Conservation (phyloP, 225 moss, liverwort and hornwort genomes). For the Antitrichia curtipendula region DNA sequence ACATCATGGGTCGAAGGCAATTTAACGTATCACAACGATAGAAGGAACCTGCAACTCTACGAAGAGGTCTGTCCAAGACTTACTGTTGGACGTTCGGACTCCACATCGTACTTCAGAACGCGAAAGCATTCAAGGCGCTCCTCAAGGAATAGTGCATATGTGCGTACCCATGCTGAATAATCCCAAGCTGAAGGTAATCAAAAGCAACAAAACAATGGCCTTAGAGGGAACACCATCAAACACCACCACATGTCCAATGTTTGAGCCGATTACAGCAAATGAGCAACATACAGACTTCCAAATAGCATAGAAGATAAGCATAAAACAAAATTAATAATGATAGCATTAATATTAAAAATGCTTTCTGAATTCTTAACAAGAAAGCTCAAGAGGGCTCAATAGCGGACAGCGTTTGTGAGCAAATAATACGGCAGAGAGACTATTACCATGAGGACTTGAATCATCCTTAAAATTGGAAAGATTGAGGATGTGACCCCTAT, state of each 20-base stretch:
- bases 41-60: not conserved
- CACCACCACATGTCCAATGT: not conserved
- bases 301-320: not conserved
- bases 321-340: not conserved
- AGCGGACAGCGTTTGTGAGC: not conserved
- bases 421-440: not conserved
- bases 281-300: not conserved
- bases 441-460: constrained; percentile 88
- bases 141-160: constrained; percentile 89
- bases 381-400: not conserved
- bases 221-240: not conserved
- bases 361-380: not conserved
- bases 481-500: constrained; percentile 90
- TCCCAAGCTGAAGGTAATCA: constrained; percentile 69
- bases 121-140: constrained; percentile 96
- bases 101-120: constrained; percentile 92
- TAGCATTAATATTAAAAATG: not conserved
- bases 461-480: constrained; percentile 94
- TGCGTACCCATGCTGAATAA: constrained; percentile 96
- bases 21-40: not conserved
- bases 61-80: not conserved
- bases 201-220: not conserved
- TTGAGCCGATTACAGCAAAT: not conserved
- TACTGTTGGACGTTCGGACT: constrained; percentile 87
- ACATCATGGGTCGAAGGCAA: not conserved